Evolutionary conservation across 176 grass and related monocot genomes (phyloP).

Genomic region (Hsuehochloa calcarea): DNA sequence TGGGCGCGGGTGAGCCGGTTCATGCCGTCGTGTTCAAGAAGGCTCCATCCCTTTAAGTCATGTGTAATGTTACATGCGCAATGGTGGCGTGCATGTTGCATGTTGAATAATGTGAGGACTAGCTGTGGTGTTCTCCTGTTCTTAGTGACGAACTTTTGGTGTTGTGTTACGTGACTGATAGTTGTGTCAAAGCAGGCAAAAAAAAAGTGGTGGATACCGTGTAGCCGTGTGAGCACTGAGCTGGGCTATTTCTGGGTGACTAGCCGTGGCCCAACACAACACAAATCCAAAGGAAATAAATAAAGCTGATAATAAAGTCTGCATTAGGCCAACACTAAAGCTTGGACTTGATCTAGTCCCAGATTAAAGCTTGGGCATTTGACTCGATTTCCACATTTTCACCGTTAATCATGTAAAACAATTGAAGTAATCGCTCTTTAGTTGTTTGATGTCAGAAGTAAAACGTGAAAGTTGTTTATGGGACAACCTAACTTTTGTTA

Average conservation of each 20-base stretch:
- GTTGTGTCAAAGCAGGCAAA: background rate
- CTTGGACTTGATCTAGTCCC: too few relatives aligned
- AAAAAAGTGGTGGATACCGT: background rate
- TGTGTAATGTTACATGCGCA: background rate
- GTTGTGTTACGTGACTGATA: background rate
- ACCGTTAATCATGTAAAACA: too few relatives aligned
- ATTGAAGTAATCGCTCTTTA: too few relatives aligned
- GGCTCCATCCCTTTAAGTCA: background rate
- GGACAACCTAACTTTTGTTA: too few relatives aligned
- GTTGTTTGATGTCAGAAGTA: too few relatives aligned
- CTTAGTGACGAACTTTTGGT: background rate
- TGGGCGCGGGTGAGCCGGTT: conserved; percentile 4
- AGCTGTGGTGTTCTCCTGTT: background rate
- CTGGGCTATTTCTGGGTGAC: background rate
- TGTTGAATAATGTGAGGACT: conserved; percentile 16
- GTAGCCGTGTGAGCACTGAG: background rate
- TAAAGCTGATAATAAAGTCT: too few relatives aligned
- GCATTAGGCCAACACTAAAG: too few relatives aligned
- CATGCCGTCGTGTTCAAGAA: conserved; percentile 45
- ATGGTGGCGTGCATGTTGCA: background rate
- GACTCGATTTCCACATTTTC: too few relatives aligned
- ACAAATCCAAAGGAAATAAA: too few relatives aligned
- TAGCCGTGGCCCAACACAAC: background rate
- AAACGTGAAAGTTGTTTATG: too few relatives aligned
- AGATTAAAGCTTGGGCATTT: too few relatives aligned